Evolutionary conservation across 2,329 filamentous ascomycete genomes (phyloP).

Genomic region (Penicillium rolfsii): DNA sequence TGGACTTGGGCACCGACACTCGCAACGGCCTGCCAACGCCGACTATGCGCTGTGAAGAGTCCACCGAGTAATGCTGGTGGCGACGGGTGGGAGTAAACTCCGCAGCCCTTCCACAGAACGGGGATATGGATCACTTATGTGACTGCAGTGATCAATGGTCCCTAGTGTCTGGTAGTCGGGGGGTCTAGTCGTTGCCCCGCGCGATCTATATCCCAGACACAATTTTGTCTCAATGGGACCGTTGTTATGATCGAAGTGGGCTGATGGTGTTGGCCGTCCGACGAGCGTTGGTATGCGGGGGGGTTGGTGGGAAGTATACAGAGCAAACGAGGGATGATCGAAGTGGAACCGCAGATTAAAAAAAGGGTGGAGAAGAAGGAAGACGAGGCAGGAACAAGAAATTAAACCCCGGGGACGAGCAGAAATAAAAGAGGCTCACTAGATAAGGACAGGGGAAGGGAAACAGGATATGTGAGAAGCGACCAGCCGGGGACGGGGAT

Average conservation of each 20-base stretch:
- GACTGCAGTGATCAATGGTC: too few relatives aligned
- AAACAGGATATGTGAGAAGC: background rate
- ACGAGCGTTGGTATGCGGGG: conserved; percentile 22
- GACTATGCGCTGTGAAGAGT: conserved; percentile 2
- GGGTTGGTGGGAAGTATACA: conserved; percentile 6
- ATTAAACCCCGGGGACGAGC: background rate
- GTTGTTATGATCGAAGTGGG: conserved; percentile 1
- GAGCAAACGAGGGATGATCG: conserved; percentile 10
- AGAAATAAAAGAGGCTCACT: background rate
- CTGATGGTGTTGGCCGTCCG: conserved; percentile 4
- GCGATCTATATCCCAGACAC: background rate
- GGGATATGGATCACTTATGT: background rate
- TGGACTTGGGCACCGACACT: conserved; percentile 10
- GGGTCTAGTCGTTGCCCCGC: conserved; percentile 2
- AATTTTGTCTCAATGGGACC: background rate
- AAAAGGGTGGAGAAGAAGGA: background rate
- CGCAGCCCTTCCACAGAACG: background rate
- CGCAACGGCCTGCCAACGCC: conserved; percentile 13
- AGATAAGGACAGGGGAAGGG: background rate
- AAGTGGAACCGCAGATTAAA: conserved; percentile 6
- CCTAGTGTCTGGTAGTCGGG: too few relatives aligned
- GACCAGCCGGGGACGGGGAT: background rate
- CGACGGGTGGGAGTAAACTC: background rate
- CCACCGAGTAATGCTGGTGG: conserved; percentile 1
- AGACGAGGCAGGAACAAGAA: background rate